phyloP scores from a whole-genome alignment of 2,329 filamentous ascomycete genomes.

The Ophiostoma triangulosporum region DNA sequence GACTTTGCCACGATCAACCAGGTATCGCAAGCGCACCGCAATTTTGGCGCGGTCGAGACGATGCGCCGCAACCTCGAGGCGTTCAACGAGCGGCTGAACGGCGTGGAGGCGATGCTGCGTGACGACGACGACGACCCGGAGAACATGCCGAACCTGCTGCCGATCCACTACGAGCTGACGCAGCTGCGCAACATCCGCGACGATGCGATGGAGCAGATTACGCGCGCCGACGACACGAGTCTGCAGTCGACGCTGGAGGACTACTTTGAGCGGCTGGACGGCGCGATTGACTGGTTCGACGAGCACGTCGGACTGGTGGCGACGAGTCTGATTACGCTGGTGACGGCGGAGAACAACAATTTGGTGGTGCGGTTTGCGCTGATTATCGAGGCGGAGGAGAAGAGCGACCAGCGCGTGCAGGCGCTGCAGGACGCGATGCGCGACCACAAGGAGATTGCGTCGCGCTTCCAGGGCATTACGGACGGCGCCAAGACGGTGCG shows the following conservation, averaged over 20 bases:
- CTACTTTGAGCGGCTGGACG: slow-evolving; percentile 77
- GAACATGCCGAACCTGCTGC: slow-evolving; percentile 82
- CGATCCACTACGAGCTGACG: slow-evolving; percentile 84
- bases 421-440: slow-evolving; percentile 89
- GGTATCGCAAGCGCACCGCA: slow-evolving; percentile 86
- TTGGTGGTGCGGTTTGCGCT: slow-evolving; percentile 84
- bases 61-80: slow-evolving; percentile 86
- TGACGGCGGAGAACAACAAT: slow-evolving; percentile 75
- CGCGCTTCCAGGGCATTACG: slow-evolving; percentile 87
- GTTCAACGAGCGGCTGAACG: slow-evolving; percentile 64
- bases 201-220: slow-evolving; percentile 93
- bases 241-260: slow-evolving; percentile 75
- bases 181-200: slow-evolving; percentile 87
- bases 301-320: slow-evolving; percentile 83
- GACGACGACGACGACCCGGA: slow-evolving; percentile 77
- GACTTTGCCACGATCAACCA: slow-evolving; percentile 91
- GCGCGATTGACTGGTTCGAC: slow-evolving; percentile 87
- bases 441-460: slow-evolving; percentile 89
- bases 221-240: slow-evolving; percentile 56
- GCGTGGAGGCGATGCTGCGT: slow-evolving; percentile 63
- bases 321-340: slow-evolving; percentile 75
- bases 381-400: slow-evolving; percentile 90
- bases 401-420: slow-evolving; percentile 81
- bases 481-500: slow-evolving; percentile 82
- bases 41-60: slow-evolving; percentile 85